A percentile compares a stretch with the other conserved stretches of the same genome.
Conservation (phyloP, 1,139 yeast genomes). For the Dujonia santamariae region DNA sequence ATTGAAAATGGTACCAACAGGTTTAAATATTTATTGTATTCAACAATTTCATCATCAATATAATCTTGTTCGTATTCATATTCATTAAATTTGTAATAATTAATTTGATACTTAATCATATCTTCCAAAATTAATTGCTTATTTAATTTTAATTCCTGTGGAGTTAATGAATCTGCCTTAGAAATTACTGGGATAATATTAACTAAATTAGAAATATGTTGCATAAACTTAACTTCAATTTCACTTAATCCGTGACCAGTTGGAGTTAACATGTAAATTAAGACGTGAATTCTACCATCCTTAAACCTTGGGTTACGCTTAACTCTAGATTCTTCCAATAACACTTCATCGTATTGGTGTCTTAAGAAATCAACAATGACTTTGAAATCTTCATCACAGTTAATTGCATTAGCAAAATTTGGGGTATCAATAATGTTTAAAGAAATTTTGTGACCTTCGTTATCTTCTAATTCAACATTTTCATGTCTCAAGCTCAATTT, state of each 20-base stretch:
- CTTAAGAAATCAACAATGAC: constrained; percentile 47
- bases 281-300: constrained; percentile 47
- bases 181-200: constrained; percentile 43
- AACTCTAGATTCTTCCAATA: constrained; percentile 47
- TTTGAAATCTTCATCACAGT: constrained; percentile 44
- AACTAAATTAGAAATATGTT: constrained; percentile 39
- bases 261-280: constrained; percentile 47
- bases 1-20: constrained; percentile 40
- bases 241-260: constrained; percentile 47
- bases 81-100: constrained; percentile 46
- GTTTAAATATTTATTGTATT: constrained; percentile 45
- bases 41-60: constrained; percentile 48
- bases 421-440: constrained; percentile 60
- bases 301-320: constrained; percentile 47
- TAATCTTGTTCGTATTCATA: constrained; percentile 48
- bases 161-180: constrained; percentile 42
- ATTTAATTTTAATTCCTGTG: constrained; percentile 33
- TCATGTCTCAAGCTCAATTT: constrained; percentile 47
- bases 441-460: constrained; percentile 49
- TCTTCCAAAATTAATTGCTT: constrained; percentile 42
- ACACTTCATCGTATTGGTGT: constrained; percentile 48
- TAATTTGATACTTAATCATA: constrained; percentile 37
- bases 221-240: constrained; percentile 40
- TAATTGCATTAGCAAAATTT: constrained; percentile 72
- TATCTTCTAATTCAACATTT: constrained; percentile 49